phyloP scores from a whole-genome alignment of 2,329 filamentous ascomycete genomes.

The Sporothrix dimorphospora region DNA sequence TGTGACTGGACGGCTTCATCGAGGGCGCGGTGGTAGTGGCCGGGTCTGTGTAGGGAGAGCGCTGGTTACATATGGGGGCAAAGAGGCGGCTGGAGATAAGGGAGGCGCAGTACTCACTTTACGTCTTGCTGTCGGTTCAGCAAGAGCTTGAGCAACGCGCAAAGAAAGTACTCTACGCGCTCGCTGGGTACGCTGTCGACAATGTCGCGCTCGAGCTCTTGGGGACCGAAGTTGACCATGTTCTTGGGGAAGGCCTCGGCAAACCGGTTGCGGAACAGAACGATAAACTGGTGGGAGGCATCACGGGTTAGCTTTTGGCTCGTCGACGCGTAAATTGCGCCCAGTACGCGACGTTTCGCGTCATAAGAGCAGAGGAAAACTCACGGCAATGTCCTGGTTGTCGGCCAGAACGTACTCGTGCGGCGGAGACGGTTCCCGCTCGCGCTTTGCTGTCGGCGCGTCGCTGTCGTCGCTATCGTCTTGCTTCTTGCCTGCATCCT shows the following conservation, averaged over 20 bases:
- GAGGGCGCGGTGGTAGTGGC: slow-evolving; percentile 88
- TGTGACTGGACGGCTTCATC: slow-evolving; percentile 90
- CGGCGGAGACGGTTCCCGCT: slow-evolving; percentile 74
- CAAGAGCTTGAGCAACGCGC: slow-evolving; percentile 82
- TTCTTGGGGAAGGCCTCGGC: slow-evolving; percentile 86
- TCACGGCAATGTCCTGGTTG: slow-evolving; percentile 87
- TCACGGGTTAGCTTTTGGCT: slow-evolving; percentile 39
- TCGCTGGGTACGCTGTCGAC: slow-evolving; percentile 77
- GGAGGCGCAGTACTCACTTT: slow-evolving; percentile 68
- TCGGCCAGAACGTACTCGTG: slow-evolving; percentile 90
- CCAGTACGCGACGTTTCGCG: slow-evolving; percentile 58
- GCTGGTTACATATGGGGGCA: neutral
- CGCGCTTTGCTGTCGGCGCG: slow-evolving; percentile 74
- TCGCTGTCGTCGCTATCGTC: slow-evolving; percentile 55
- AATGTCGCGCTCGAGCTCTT: slow-evolving; percentile 90
- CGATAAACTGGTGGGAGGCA: slow-evolving; percentile 73
- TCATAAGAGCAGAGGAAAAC: slow-evolving; percentile 51
- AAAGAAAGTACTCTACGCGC: slow-evolving; percentile 84
- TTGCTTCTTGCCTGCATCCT: slow-evolving; percentile 8
- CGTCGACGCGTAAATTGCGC: slow-evolving; percentile 32
- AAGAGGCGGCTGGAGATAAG: slow-evolving; percentile 44
- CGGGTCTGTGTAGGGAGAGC: slow-evolving; percentile 62
- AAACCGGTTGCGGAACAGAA: slow-evolving; percentile 97
- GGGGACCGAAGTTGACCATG: slow-evolving; percentile 85
- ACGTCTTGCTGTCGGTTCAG: slow-evolving; percentile 98